These are phyloP conservation scores for Pseudogymnoascus sp. DNA, from an alignment of 2,329 filamentous ascomycete species.

Conservation along the genomic window DNA sequence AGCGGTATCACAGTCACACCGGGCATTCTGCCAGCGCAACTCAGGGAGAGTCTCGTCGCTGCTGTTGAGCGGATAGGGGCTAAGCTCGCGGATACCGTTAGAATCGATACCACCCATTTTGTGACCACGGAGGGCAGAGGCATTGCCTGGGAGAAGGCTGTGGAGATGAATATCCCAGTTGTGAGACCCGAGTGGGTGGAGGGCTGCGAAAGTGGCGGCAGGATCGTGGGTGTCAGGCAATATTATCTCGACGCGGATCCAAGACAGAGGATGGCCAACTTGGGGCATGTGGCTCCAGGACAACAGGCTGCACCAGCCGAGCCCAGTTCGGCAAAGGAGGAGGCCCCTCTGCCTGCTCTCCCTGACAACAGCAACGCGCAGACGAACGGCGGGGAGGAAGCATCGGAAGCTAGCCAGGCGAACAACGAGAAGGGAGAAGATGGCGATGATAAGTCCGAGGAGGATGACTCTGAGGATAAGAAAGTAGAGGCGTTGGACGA, in stretches of 20 bases:
- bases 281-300: slow-evolving; percentile 11
- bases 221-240: slow-evolving; percentile 87
- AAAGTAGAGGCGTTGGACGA: slow-evolving; percentile 36
- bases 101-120: slow-evolving; percentile 98
- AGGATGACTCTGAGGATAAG: slow-evolving; percentile 22
- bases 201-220: slow-evolving; percentile 87
- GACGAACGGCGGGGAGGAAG: slow-evolving; percentile 18
- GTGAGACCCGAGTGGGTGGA: slow-evolving; percentile 96
- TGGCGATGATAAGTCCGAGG: slow-evolving; percentile 21
- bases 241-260: slow-evolving; percentile 87
- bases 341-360: slow-evolving; percentile 17
- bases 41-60: slow-evolving; percentile 63
- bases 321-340: slow-evolving; percentile 17
- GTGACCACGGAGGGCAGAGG: slow-evolving; percentile 91
- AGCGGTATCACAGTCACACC: slow-evolving; percentile 92
- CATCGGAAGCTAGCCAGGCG: slow-evolving; percentile 14
- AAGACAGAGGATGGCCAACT: slow-evolving; percentile 26
- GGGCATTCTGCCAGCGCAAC: slow-evolving; percentile 68
- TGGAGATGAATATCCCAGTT: slow-evolving; percentile 96
- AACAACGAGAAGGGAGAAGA: slow-evolving; percentile 17
- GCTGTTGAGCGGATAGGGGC: slow-evolving; percentile 86
- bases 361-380: slow-evolving; percentile 20
- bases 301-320: slow-evolving; percentile 15
- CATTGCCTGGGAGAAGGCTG: slow-evolving; percentile 87
- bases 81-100: slow-evolving; percentile 79